Percentiles rank a stretch among this genome's conserved stretches.
Conservation (phyloP, 139 green algal species). For the Medakamo hakoo region DNA sequence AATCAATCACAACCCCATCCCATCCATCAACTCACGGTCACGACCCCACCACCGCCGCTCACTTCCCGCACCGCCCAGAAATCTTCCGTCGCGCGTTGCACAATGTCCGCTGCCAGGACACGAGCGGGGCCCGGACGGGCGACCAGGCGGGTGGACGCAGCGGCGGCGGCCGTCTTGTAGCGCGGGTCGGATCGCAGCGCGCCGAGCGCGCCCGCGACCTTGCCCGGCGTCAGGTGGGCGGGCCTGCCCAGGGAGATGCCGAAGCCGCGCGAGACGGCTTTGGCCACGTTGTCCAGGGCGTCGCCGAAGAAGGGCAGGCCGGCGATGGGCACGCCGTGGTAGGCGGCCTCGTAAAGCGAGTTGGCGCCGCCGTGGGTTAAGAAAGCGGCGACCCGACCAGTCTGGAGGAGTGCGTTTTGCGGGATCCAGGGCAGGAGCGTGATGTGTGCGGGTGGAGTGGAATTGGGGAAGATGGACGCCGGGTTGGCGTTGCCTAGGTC, state of each 20-base stretch:
- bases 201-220: too few species aligned
- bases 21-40: too few species aligned
- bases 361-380: slow-evolving; percentile 6
- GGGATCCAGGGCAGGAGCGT: slow-evolving; percentile 1
- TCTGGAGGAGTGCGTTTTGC: slow-evolving; percentile 2
- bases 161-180: too few species aligned
- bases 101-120: not conserved
- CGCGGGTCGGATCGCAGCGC: not conserved
- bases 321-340: slow-evolving; percentile 2
- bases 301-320: slow-evolving; percentile 3
- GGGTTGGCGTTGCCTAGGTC: not conserved
- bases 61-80: too few species aligned
- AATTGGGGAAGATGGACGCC: too few species aligned
- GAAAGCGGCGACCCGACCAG: slow-evolving; percentile 1
- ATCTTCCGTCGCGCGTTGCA: not conserved
- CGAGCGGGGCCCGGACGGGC: too few species aligned
- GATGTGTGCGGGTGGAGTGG: not conserved
- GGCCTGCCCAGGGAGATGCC: not conserved
- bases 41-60: too few species aligned
- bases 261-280: not conserved
- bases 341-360: not conserved
- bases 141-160: too few species aligned
- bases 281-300: not conserved
- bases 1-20: too few species aligned
- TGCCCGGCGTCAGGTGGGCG: not conserved